Evolutionary conservation across 2,329 filamentous ascomycete species (phyloP), one percentile per base, ranked within the genome.

Genomic region (Trichoderma sp.): DNA sequence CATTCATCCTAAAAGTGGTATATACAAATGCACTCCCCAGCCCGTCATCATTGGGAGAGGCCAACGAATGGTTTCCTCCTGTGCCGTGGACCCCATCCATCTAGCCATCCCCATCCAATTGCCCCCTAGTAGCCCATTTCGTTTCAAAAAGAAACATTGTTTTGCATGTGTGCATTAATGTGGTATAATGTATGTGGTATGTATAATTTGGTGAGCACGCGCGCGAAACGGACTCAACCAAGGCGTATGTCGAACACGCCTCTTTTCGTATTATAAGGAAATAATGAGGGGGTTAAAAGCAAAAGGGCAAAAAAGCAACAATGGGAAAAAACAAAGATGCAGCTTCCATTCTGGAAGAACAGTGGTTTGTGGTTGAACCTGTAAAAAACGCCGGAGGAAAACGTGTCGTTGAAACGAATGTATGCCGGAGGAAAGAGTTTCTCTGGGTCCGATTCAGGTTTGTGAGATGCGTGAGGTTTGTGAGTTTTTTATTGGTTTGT

Each of bases 1-100:
- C 66, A 78, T 75, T 77, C 77, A 77, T 78, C 75, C 75, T 78
- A 67, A 29, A 76, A 45, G 76, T 77, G 75, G 78, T 79, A 78
- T 79, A 77, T 80, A 80, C 77, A 80, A 79, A 78, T 59, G 56
- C 71, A 68, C 63, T 75, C 74, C 59, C 41, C 68, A 59, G 71
- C 69, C 67, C 59, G 41, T 66, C 75, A 27, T 62, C 50, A 67
- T 24, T 35, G 50, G 60, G 50, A 66, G 67, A 71, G 59, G 62
- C 74, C 71, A 68, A 45, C 38, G 71, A 45, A 67, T 74, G 69
- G 69, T 27, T 67, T 76, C 64, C 69, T 21, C 38, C 53, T 24
- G 38, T 63, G 33, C 63, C 62, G 38, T 35, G 24, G 41, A 56
- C 29, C 29, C 71, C 71, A 75, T 31, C 71, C 75, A 65, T 68